Base-by-base conservation (phyloP, 2,329 filamentous ascomycete species). In the Ascochyta koolunga region DNA sequence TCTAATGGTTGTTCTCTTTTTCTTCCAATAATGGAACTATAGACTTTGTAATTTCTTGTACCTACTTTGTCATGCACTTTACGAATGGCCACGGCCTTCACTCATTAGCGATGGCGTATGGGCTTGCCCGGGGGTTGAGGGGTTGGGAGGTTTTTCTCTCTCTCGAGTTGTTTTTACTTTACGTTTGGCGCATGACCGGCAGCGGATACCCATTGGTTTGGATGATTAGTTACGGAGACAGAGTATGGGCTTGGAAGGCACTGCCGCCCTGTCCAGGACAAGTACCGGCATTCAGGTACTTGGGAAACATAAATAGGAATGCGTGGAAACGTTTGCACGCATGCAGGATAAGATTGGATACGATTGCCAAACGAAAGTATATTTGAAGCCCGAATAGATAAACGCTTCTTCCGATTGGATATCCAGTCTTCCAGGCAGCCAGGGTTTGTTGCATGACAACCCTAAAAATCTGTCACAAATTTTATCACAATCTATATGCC, bases 41-140 rank as follows among this genome's bases (percentile, higher is more conserved):
- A 51, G 39, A 29, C 24, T 41, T 42, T 52, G 44, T 57, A 59
- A 47, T 51, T 62, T 63, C 58, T 53, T 67, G 59, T 67, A 65
- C 32, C 59, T 53, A 56, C 46, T n/a, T 38, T 50, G 43, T 58
- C 51, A 50, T 35, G 47, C 47, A 47, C 56, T 56, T 54, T 53
- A 29, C 60, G 65, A 61, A 64, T 35, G 50, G 54, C 66, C 45
- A 53, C 53, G 43, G 55, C 51, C 54, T 63, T 61, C 57, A 63
- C 49, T 65, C 69, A 73, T 73, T 64, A 73, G 72, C 72, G 72
- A 72, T 50, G 72, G 70, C 71, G 70, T 62, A 64, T 50, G 60
- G 66, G 50, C 16, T 62, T 51, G 22, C n/a, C n/a, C n/a, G n/a
- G n/a, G n/a, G n/a, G n/a, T n/a, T n/a, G n/a, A n/a, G n/a, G n/a